Evolutionary conservation across 169 alveolate genomes (phyloP).

Genomic region (Plasmodium vivax): DNA sequence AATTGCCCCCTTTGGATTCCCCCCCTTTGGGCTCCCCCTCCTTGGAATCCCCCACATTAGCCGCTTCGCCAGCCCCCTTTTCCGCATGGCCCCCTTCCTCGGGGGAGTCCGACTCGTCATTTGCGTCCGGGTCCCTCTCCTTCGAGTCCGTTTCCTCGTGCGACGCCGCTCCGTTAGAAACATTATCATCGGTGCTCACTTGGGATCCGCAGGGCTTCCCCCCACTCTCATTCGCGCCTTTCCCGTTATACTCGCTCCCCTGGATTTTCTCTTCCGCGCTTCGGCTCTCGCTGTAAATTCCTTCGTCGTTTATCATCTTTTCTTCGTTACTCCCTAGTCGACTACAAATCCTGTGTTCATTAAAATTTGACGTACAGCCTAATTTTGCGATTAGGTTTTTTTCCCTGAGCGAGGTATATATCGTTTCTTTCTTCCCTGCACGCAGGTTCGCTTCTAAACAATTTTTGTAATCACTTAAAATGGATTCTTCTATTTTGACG

Average conservation of each 20-base stretch:
- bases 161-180: neutral
- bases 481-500: slow-evolving; percentile 20
- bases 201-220: neutral
- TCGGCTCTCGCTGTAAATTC: neutral
- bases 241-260: neutral
- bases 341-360: neutral
- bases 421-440: slow-evolving; percentile 14
- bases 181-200: slow-evolving; percentile 12
- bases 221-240: neutral
- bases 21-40: neutral
- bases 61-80: neutral
- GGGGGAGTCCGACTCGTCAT: neutral
- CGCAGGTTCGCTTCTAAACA: neutral
- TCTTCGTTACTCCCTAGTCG: neutral
- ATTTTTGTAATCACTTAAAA: neutral
- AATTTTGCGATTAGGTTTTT: neutral
- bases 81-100: neutral
- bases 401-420: slow-evolving; percentile 13
- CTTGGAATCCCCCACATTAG: neutral
- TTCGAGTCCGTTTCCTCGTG: neutral
- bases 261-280: slow-evolving; percentile 15
- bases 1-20: neutral
- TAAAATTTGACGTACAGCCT: neutral
- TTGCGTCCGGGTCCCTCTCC: neutral
- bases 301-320: neutral